Evolutionary conservation across 208 protist genomes (phyloP).

Genomic region (Trypanosoma theileri): DNA sequence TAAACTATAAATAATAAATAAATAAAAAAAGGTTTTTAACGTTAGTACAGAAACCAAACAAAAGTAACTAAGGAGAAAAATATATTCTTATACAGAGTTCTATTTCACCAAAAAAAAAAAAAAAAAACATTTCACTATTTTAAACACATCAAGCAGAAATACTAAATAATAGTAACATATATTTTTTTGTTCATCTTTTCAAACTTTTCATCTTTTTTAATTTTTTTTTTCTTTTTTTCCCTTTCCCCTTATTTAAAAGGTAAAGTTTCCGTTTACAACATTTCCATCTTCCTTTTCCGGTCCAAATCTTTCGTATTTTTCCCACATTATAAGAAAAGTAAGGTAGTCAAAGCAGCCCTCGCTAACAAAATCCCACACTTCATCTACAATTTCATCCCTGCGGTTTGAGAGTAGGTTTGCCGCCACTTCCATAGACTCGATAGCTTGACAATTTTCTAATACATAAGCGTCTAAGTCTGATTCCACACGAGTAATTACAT

Average conservation of each 20-base stretch:
- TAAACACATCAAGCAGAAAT: too few species aligned
- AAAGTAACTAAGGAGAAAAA: slow-evolving; percentile 1
- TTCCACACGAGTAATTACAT: slow-evolving; percentile 55
- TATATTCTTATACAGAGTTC: slow-evolving; percentile 5
- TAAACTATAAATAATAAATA: too few species aligned
- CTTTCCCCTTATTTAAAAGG: too few species aligned
- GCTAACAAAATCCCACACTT: slow-evolving; percentile 82
- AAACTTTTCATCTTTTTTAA: too few species aligned
- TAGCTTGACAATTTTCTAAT: slow-evolving; percentile 13
- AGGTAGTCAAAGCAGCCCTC: slow-evolving; percentile 85
- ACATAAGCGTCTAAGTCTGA: slow-evolving; percentile 62
- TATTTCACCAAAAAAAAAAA: not conserved
- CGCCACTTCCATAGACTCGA: slow-evolving; percentile 32
- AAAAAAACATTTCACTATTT: not conserved
- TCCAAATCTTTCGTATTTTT: not conserved
- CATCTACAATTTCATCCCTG: slow-evolving; percentile 68
- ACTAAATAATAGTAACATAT: too few species aligned
- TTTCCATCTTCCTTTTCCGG: too few species aligned
- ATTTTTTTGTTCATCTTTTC: too few species aligned
- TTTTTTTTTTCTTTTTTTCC: too few species aligned
- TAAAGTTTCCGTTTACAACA: too few species aligned
- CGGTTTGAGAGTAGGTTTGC: slow-evolving; percentile 49
- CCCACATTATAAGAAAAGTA: slow-evolving; percentile 68
- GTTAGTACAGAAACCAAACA: too few species aligned
- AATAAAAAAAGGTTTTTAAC: too few species aligned